These are phyloP conservation scores for Macadamia tetraphylla DNA, from an alignment of 164 flowering plant genomes.

Conservation along the genomic window DNA sequence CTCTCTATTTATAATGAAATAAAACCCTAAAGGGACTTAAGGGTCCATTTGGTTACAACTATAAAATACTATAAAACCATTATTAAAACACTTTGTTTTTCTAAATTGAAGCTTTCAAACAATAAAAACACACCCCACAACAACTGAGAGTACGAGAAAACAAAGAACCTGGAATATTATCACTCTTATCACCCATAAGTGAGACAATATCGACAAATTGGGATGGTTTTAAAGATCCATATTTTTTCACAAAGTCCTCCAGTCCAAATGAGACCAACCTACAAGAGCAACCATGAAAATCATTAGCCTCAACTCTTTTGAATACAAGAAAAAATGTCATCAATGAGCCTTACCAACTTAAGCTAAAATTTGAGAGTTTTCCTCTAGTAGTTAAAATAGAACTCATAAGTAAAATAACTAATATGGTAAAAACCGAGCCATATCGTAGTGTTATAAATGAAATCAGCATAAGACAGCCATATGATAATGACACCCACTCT, in stretches of 20 bases:
- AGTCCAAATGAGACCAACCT: conserved; percentile 90
- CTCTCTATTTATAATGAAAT: too few relatives aligned
- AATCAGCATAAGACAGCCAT: neutral
- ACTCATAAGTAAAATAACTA: neutral
- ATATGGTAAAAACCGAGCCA: too few relatives aligned
- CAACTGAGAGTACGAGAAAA: neutral
- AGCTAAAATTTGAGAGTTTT: neutral
- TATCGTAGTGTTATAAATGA: neutral
- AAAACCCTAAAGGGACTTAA: too few relatives aligned
- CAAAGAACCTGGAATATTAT: conserved; percentile 83
- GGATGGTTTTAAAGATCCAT: conserved; percentile 65
- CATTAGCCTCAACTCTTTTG: neutral
- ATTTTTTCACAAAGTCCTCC: conserved; percentile 81
- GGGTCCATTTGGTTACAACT: too few relatives aligned
- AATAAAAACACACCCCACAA: neutral
- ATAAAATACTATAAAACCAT: too few relatives aligned
- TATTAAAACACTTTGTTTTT: too few relatives aligned
- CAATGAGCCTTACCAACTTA: neutral
- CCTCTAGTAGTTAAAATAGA: neutral
- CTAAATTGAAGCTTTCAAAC: neutral
- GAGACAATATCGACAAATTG: conserved; percentile 86
- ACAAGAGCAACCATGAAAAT: conserved; percentile 10
- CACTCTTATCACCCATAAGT: conserved; percentile 76
- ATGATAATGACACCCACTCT: conserved; percentile 47
- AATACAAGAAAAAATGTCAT: neutral